Conservation (phyloP, 2,329 filamentous ascomycete species). For the Lasiodiplodia hormozganensis region DNA sequence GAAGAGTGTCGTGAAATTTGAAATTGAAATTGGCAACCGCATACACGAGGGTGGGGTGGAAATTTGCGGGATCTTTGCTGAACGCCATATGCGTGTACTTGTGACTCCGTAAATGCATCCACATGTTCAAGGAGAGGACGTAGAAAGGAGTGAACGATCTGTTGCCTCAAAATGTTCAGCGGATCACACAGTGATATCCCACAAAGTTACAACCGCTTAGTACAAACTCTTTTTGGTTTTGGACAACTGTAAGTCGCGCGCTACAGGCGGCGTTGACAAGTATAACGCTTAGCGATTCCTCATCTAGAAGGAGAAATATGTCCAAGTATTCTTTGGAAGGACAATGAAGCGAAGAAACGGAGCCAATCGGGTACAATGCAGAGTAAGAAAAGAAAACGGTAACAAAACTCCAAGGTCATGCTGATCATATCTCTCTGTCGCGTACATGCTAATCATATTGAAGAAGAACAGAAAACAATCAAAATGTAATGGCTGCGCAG, state of each 20-base stretch:
- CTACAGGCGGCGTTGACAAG: background rate
- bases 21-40: too few relatives aligned
- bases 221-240: background rate
- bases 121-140: too few relatives aligned
- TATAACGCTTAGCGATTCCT: background rate
- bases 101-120: too few relatives aligned
- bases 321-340: too few relatives aligned
- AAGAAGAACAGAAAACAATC: background rate
- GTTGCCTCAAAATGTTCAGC: too few relatives aligned
- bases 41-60: too few relatives aligned
- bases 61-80: too few relatives aligned
- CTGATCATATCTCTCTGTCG: background rate
- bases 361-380: background rate
- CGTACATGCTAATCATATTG: background rate
- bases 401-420: background rate
- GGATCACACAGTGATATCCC: background rate
- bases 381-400: background rate
- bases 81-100: too few relatives aligned
- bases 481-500: background rate
- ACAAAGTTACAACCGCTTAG: background rate
- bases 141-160: too few relatives aligned
- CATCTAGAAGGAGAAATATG: background rate
- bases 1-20: too few relatives aligned
- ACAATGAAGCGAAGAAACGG: background rate
- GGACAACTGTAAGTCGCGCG: background rate